phyloP scores from a whole-genome alignment of 1,139 yeast genomes.

The Dujonia santamariae region DNA sequence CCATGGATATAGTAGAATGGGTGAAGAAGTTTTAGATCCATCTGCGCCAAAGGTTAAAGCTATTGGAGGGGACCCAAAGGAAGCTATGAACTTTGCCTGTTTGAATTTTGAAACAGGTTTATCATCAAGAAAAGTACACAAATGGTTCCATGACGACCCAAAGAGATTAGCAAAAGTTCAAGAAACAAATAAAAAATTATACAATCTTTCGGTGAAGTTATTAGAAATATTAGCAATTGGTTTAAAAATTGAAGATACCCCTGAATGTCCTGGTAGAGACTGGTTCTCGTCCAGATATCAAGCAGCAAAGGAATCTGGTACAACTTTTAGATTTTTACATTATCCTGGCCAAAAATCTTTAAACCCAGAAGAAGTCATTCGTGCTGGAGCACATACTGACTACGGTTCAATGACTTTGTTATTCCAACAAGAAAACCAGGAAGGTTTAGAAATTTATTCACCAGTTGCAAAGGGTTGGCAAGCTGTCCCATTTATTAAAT shows the following conservation, averaged over 20 bases:
- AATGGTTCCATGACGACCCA: conserved; percentile 35
- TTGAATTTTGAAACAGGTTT: conserved; percentile 40
- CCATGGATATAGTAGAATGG: conserved; percentile 61
- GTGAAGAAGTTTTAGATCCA: conserved; percentile 60
- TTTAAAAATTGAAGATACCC: conserved; percentile 49
- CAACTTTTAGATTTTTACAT: conserved; percentile 66
- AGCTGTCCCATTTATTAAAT: conserved; percentile 53
- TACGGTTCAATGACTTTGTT: conserved; percentile 71
- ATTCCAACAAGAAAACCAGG: conserved; percentile 68
- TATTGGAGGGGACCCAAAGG: conserved; percentile 69
- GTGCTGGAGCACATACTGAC: conserved; percentile 89
- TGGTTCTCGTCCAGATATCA: conserved; percentile 63
- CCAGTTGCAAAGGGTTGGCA: conserved; percentile 57
- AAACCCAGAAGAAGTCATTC: conserved; percentile 52
- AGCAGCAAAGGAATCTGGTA: conserved; percentile 49
- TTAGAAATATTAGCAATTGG: conserved; percentile 57
- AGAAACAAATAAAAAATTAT: conserved; percentile 37
- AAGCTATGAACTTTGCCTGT: conserved; percentile 46
- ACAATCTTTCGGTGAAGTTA: conserved; percentile 37
- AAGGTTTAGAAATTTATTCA: conserved; percentile 67
- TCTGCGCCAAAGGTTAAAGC: conserved; percentile 34
- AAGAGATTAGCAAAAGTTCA: conserved; percentile 30
- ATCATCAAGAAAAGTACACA: conserved; percentile 35
- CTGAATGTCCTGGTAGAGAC: conserved; percentile 30
- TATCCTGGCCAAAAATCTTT: conserved; percentile 59